Percentiles rank a stretch among this genome's conserved stretches.
phyloP scores from a whole-genome alignment of 371 early-diverging fungal genomes.

The Actinomortierella wolfii region DNA sequence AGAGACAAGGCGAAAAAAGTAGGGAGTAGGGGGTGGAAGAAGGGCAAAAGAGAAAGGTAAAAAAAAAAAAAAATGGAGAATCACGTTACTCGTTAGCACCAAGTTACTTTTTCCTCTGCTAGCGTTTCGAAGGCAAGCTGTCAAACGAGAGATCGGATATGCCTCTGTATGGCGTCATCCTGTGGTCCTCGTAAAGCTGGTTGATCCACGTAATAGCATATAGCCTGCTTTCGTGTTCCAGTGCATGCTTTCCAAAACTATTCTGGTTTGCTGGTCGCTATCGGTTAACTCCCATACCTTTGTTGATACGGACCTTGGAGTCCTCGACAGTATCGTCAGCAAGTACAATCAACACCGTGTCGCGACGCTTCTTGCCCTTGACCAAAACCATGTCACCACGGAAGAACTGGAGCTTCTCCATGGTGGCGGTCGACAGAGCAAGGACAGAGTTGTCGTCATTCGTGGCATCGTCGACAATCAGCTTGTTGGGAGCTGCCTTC shows the following conservation, averaged over 20 bases:
- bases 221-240: background rate
- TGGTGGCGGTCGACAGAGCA: slow-evolving; percentile 87
- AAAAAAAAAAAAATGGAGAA: too few species aligned
- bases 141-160: background rate
- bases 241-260: background rate
- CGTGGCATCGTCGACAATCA: slow-evolving; percentile 96
- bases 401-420: slow-evolving; percentile 93
- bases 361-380: slow-evolving; percentile 98
- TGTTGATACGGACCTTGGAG: slow-evolving; percentile 93
- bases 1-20: background rate
- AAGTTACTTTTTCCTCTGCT: too few species aligned
- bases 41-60: background rate
- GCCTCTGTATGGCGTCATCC: too few species aligned
- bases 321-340: slow-evolving; percentile 93
- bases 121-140: background rate
- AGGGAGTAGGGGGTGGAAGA: background rate
- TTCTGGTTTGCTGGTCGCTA: background rate
- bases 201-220: background rate
- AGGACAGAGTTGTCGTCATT: slow-evolving; percentile 97
- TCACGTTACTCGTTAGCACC: too few species aligned
- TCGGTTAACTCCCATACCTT: slow-evolving; percentile 56
- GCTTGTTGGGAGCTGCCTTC: slow-evolving; percentile 95
- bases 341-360: slow-evolving; percentile 94
- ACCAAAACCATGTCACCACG: slow-evolving; percentile 94
- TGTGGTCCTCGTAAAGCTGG: too few species aligned